These are phyloP conservation scores for Xylaria flabelliformis DNA, from an alignment of 495 filamentous ascomycete species.

Conservation along the genomic window DNA sequence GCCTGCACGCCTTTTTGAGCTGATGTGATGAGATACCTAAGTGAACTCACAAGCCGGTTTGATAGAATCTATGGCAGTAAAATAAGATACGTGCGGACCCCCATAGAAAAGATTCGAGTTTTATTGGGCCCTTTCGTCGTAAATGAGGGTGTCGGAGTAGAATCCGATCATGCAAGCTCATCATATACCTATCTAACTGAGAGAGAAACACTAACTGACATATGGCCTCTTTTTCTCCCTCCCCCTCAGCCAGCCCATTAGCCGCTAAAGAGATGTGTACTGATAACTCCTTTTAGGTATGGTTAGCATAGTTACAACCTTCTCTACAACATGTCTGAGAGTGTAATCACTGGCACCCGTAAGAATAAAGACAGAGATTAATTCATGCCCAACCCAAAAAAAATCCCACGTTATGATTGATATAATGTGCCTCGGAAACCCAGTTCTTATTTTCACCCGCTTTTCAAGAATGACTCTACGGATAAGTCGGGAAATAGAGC, in stretches of 20 bases:
- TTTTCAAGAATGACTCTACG: neutral
- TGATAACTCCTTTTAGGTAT: neutral
- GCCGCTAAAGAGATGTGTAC: neutral
- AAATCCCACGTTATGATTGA: neutral
- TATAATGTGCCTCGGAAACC: neutral
- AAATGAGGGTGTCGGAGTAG: neutral
- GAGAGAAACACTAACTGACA: neutral
- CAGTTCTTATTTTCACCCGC: neutral
- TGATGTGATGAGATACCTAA: neutral
- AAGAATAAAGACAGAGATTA: neutral
- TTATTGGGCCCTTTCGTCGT: neutral
- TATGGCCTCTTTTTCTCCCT: neutral
- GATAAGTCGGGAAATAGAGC: neutral
- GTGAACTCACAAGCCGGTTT: neutral
- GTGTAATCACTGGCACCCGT: neutral
- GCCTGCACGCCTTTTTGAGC: neutral
- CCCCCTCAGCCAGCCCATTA: neutral
- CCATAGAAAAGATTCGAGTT: too few species aligned
- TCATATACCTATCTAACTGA: neutral
- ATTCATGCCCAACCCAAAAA: neutral
- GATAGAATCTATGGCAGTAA: neutral
- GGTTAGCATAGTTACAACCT: neutral
- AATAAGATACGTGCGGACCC: neutral
- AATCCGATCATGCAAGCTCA: neutral
- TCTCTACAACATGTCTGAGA: neutral